Percentiles rank a stretch among this genome's conserved stretches.
Conservation (phyloP, 2,329 filamentous ascomycete species). For the Nectriaceae sp. region DNA sequence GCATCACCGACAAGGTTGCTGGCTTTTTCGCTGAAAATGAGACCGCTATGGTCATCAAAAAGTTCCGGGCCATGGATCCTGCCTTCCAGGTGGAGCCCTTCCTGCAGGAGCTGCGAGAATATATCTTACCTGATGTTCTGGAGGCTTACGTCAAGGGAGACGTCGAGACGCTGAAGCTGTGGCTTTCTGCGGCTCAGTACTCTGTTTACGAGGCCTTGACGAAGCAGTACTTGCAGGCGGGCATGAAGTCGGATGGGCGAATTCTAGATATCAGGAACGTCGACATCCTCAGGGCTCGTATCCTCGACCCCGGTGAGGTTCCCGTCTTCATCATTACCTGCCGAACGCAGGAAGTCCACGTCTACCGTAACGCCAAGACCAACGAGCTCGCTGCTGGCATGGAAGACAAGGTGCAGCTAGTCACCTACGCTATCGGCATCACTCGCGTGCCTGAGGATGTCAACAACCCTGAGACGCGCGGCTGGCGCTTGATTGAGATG, state of each 20-base stretch:
- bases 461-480: constrained; percentile 92
- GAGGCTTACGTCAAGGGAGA: constrained; percentile 99
- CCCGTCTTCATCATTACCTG: constrained; percentile 98
- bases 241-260: constrained; percentile 90
- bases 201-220: constrained; percentile 96
- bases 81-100: constrained; percentile 94
- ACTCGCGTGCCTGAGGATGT: constrained; percentile 94
- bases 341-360: constrained; percentile 95
- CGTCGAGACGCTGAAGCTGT: constrained; percentile 84
- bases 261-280: constrained; percentile 96
- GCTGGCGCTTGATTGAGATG: constrained; percentile 97
- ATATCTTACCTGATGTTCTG: constrained; percentile 94
- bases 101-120: constrained; percentile 92
- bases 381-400: constrained; percentile 90
- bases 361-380: constrained; percentile 90
- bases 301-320: constrained; percentile 82
- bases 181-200: constrained; percentile 95
- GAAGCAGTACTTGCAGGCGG: constrained; percentile 91
- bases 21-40: constrained; percentile 99
- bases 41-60: constrained; percentile 96
- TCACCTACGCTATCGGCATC: constrained; percentile 96
- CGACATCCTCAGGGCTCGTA: constrained; percentile 78
- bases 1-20: constrained; percentile 88
- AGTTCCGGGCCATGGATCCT: constrained; percentile 94
- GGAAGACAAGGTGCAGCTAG: constrained; percentile 98